Evolutionary conservation across 1,284 basidiomycete species (phyloP).

Genomic region (Tylopilus orsonianus): DNA sequence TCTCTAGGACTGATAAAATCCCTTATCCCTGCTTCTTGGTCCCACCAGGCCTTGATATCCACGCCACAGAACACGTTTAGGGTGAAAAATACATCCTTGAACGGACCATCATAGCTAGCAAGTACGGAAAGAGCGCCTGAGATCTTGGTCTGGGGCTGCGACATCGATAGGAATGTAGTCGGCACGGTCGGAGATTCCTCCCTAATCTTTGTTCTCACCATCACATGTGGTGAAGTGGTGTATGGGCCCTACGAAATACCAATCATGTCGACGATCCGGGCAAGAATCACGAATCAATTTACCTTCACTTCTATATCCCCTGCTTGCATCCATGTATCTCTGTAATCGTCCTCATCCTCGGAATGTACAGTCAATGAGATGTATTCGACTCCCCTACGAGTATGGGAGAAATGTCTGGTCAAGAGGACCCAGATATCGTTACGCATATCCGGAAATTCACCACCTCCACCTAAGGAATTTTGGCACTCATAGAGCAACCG

Average conservation of each 20-base stretch:
- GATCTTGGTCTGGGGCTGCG: constrained; percentile 13
- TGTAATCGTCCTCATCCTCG: constrained; percentile 39
- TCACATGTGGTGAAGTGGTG: constrained; percentile 74
- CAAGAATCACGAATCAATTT: constrained; percentile 10
- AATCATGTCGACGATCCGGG: constrained; percentile 3
- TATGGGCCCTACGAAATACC: constrained; percentile 57
- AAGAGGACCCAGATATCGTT: constrained; percentile 76
- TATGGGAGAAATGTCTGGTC: constrained; percentile 71
- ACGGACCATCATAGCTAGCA: constrained; percentile 64
- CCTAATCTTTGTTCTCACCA: constrained; percentile 45
- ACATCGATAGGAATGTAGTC: not conserved
- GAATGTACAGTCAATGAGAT: constrained; percentile 66
- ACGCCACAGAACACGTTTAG: constrained; percentile 54
- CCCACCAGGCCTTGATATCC: constrained; percentile 48
- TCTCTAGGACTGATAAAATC: constrained; percentile 2
- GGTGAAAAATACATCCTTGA: constrained; percentile 62
- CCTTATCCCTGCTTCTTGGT: constrained; percentile 26
- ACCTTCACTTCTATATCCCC: constrained; percentile 40
- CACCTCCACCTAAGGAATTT: not conserved
- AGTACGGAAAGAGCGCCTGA: constrained; percentile 53
- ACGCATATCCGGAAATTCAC: constrained; percentile 7
- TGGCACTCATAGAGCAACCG: constrained; percentile 35
- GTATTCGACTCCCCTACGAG: constrained; percentile 60
- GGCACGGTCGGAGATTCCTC: not conserved
- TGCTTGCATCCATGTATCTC: constrained; percentile 20